These are phyloP conservation scores for Begonia masoniana DNA, from an alignment of 306 rosid genomes.

Conservation along the genomic window DNA sequence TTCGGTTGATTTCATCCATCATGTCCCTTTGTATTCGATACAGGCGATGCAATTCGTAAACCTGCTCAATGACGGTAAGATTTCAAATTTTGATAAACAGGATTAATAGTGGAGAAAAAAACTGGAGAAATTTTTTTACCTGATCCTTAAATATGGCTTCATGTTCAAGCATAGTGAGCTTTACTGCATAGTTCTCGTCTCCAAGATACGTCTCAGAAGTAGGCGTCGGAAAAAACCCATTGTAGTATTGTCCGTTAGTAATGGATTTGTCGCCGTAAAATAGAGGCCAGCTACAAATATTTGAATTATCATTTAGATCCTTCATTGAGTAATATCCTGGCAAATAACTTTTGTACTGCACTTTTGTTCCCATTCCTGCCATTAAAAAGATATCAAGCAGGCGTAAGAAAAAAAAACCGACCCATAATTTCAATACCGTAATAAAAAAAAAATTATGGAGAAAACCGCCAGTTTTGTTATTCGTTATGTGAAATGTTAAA, in stretches of 20 bases:
- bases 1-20: conserved; percentile 66
- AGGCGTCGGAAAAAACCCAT: conserved; percentile 37
- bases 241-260: conserved; percentile 50
- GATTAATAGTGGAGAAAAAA: conserved; percentile 1
- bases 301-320: conserved; percentile 95
- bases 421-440: not conserved
- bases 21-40: conserved; percentile 79
- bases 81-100: not conserved
- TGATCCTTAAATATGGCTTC: conserved; percentile 74
- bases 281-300: conserved; percentile 75
- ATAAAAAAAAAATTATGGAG: not conserved
- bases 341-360: conserved; percentile 49
- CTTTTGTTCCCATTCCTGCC: conserved; percentile 97
- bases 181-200: conserved; percentile 60
- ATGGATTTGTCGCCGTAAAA: conserved; percentile 54
- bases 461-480: not conserved
- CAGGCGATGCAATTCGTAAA: conserved; percentile 72
- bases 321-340: conserved; percentile 77
- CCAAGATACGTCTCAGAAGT: conserved; percentile 34
- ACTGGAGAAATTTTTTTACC: conserved; percentile 42
- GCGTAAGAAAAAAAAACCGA: not conserved
- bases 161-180: conserved; percentile 81
- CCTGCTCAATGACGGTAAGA: conserved; percentile 35
- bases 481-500: no score
- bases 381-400: conserved; percentile 11